A percentile compares a stretch with the other conserved stretches of the same genome.
Evolutionary conservation across 2,329 filamentous ascomycete species (phyloP).

Genomic region (Exophiala sp.): DNA sequence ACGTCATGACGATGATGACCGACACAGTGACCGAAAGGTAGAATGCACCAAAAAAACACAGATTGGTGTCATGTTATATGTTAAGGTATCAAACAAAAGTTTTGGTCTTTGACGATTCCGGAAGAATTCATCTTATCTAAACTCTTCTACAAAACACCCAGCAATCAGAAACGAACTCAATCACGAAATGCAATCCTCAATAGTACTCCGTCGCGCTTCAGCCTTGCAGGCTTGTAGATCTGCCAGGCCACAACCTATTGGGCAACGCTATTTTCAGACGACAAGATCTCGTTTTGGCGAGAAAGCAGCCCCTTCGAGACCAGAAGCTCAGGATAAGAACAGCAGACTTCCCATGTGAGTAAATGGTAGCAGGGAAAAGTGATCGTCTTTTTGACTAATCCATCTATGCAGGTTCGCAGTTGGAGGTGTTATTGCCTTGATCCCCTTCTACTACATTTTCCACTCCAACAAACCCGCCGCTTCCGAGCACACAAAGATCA

Average conservation of each 20-base stretch:
- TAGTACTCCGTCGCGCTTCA: neutral
- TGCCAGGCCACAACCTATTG: neutral
- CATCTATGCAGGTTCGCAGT: neutral
- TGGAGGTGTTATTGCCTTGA: neutral
- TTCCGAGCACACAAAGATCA: conserved; percentile 9
- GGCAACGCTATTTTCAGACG: neutral
- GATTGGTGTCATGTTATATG: no score
- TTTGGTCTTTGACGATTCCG: no score
- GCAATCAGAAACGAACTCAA: no score
- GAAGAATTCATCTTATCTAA: no score
- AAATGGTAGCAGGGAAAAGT: neutral
- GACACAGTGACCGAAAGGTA: no score
- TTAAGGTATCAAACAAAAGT: no score
- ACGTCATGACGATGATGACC: no score
- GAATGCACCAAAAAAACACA: no score
- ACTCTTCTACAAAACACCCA: no score
- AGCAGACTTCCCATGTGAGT: conserved; percentile 11
- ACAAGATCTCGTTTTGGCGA: neutral
- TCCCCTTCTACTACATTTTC: conserved; percentile 21
- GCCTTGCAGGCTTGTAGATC: neutral
- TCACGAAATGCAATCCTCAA: neutral
- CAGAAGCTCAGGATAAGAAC: neutral
- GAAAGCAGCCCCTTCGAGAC: neutral
- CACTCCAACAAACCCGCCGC: conserved; percentile 12
- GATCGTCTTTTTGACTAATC: neutral